A percentile compares a stretch with the other conserved stretches of the same genome.
Evolutionary conservation across 2,329 filamentous ascomycete species (phyloP).

Genomic region (Sarocladium kiliense): DNA sequence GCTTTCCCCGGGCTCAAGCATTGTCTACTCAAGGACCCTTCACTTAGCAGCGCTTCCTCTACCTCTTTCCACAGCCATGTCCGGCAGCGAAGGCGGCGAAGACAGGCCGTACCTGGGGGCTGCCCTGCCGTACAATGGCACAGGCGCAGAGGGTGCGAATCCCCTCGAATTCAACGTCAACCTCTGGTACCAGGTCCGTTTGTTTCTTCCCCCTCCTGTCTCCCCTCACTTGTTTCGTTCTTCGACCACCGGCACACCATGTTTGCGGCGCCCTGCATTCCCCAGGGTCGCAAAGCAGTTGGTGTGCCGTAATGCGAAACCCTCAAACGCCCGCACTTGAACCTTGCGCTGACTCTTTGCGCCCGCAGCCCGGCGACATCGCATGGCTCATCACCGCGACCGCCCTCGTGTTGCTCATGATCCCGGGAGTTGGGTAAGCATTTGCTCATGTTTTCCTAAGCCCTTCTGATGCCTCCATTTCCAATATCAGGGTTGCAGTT

Average conservation of each 20-base stretch:
- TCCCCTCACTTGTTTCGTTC: conserved; percentile 5
- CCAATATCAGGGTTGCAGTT: not conserved
- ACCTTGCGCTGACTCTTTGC: conserved; percentile 17
- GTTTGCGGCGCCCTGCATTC: not conserved
- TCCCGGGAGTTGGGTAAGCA: conserved; percentile 74
- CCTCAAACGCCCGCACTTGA: conserved; percentile 17
- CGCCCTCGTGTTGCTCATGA: conserved; percentile 84
- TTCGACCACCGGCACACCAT: not conserved
- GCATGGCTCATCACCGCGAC: conserved; percentile 79
- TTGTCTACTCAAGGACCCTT: not conserved
- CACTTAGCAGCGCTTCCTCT: not conserved
- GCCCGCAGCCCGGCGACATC: conserved; percentile 61
- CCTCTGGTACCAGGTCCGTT: conserved; percentile 67
- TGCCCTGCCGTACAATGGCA: conserved; percentile 56
- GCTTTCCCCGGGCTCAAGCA: not conserved
- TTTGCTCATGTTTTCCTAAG: not conserved
- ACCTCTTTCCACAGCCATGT: not conserved
- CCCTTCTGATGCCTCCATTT: not conserved
- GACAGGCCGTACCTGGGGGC: not conserved
- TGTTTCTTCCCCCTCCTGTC: conserved; percentile 10
- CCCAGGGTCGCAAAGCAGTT: not conserved
- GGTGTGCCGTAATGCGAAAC: conserved; percentile 9
- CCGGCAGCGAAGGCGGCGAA: not conserved
- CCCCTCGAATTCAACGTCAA: conserved; percentile 66
- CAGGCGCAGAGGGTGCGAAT: conserved; percentile 60